Conservation (phyloP, 1,139 yeast genomes). For the Candida smagusa region DNA sequence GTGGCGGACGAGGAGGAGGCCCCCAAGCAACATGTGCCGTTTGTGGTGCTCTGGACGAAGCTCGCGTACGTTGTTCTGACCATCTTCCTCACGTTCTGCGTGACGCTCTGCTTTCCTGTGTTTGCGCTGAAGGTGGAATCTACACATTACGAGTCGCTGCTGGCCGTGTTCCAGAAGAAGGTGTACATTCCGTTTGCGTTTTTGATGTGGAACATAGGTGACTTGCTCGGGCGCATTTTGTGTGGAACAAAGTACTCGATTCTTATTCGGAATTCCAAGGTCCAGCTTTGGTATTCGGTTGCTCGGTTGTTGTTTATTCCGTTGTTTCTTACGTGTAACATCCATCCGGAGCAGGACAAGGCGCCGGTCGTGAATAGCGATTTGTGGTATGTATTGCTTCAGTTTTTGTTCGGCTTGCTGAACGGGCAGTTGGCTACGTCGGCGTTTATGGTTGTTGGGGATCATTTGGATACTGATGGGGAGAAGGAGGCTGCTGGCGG, state of each 20-base stretch:
- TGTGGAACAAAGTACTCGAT: conserved; percentile 54
- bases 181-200: conserved; percentile 75
- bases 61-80: conserved; percentile 63
- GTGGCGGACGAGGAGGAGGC: conserved; percentile 3
- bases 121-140: conserved; percentile 75
- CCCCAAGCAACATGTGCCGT: conserved; percentile 40
- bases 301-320: conserved; percentile 58
- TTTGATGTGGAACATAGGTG: conserved; percentile 87
- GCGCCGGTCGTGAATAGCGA: conserved; percentile 54
- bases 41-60: conserved; percentile 51
- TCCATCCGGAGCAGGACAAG: conserved; percentile 36
- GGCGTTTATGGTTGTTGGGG: conserved; percentile 77
- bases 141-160: conserved; percentile 30
- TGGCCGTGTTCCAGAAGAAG: conserved; percentile 38
- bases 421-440: conserved; percentile 85
- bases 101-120: conserved; percentile 82
- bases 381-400: conserved; percentile 61
- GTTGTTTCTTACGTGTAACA: conserved; percentile 65
- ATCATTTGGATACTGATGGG: conserved; percentile 46
- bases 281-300: conserved; percentile 50
- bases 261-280: conserved; percentile 36
- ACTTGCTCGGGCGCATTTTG: conserved; percentile 68
- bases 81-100: conserved; percentile 70
- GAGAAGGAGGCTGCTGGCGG: conserved; percentile 95
- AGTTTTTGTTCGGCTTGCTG: conserved; percentile 76